Evolutionary conservation across 78 protist genomes (phyloP), one percentile per base, ranked within the genome.

Genomic region (Speleostelium caveatum): DNA sequence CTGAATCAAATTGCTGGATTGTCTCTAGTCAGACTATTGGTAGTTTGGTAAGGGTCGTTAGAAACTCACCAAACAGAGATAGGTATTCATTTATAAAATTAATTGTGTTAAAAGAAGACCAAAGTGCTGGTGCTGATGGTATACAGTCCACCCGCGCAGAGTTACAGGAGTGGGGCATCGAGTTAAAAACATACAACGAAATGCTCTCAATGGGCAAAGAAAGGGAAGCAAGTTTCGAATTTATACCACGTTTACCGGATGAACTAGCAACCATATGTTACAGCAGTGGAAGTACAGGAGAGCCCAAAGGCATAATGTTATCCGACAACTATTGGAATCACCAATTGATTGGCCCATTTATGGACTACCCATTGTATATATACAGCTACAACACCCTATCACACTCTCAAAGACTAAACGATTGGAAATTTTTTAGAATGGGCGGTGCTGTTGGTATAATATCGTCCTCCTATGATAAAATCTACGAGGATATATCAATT

Each of bases 231-330:
- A n/a, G 17, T 21, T 58, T 28, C 26, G 35, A 24, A 12, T 30
- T 56, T 16, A 39, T 3, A 6, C 89, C 89, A 19, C 8, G 41
- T 32, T 17, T 39, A 51, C 55, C 59, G 32, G 26, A n/a, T 60
- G 87, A 88, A 2, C 32, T 86, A 8, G 17, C 60, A 2, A 21
- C 62, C 0, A 26, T 87, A 21, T 53, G 85, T 28, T 96, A 94
- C 76, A 90, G 97, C 7, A 75, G 93, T 36, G 98, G 98, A 7
- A 63, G 95, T 26, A 95, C 97, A 6, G 98, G 98, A 16, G 19
- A 8, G 17, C 97, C 97, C 24, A 95, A 95, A 69, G 96, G 96
- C n/a, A 94, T 80, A 8, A 38, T 80, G 10, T 24, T 21, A 5
- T 2, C 19, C 1, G 89, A 80, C 14, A 66, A 41, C 17, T 30